A percentile compares a stretch with the other conserved stretches of the same genome.
Conservation (phyloP, 2,329 filamentous ascomycete species). For the Fusarium marasasianum region DNA sequence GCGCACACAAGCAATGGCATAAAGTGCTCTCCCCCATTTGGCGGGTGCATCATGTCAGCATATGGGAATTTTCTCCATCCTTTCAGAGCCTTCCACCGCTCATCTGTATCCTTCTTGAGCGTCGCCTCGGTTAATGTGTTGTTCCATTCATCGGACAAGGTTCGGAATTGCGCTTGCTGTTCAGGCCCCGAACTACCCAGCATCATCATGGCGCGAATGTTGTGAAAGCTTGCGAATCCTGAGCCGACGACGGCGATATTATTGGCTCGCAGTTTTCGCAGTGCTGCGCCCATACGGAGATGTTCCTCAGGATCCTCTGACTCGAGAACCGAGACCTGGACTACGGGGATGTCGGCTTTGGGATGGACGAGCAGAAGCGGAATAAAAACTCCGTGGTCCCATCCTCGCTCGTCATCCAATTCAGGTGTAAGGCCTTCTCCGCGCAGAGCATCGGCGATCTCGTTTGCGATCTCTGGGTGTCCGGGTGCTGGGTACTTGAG, state of each 20-base stretch:
- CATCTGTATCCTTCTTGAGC: constrained; percentile 44
- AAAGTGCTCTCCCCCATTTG: constrained; percentile 65
- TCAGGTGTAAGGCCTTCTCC: constrained; percentile 55
- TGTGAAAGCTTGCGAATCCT: constrained; percentile 68
- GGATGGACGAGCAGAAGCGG: constrained; percentile 65
- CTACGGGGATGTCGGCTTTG: constrained; percentile 60
- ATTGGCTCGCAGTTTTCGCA: constrained; percentile 57
- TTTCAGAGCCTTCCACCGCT: constrained; percentile 53
- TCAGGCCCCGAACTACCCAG: constrained; percentile 40
- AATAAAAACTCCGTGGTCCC: constrained; percentile 71
- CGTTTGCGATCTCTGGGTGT: constrained; percentile 60
- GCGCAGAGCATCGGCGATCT: constrained; percentile 57
- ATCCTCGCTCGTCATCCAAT: constrained; percentile 55
- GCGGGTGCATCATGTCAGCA: constrained; percentile 64
- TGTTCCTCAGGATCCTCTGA: constrained; percentile 61
- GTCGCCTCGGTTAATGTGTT: constrained; percentile 54
- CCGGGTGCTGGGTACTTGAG: constrained; percentile 67
- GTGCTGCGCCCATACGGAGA: constrained; percentile 62
- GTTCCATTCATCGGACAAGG: constrained; percentile 56
- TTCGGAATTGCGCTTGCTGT: constrained; percentile 38
- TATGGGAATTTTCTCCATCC: constrained; percentile 59
- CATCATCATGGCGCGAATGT: constrained; percentile 58
- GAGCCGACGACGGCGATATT: constrained; percentile 70
- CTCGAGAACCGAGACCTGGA: constrained; percentile 65
- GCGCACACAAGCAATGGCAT: constrained; percentile 67